Conservation (phyloP, 495 filamentous ascomycete genomes). For the Penicillium arizonense region DNA sequence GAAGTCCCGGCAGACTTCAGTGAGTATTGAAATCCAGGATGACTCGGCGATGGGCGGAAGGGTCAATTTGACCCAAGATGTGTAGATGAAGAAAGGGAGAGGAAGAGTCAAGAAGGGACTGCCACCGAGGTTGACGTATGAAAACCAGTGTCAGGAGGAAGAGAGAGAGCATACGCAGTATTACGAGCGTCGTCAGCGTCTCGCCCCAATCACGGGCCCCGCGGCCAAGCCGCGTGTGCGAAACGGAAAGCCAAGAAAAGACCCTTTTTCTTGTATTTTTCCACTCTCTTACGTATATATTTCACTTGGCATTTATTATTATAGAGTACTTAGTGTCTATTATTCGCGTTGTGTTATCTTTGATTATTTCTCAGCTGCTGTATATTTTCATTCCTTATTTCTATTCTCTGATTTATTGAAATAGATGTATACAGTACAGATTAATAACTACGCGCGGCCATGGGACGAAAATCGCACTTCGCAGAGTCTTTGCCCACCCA, state of each 20-base stretch:
- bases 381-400: too few relatives aligned
- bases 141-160: constrained; percentile 6
- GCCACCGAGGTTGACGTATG: constrained; percentile 9
- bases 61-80: constrained; percentile 15
- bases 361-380: too few relatives aligned
- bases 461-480: neutral
- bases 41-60: constrained; percentile 12
- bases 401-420: too few relatives aligned
- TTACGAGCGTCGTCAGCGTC: constrained; percentile 49
- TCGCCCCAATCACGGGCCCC: constrained; percentile 43
- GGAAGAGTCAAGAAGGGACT: constrained; percentile 14
- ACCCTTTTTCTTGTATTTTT: constrained; percentile 24
- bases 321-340: too few relatives aligned
- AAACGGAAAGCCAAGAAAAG: constrained; percentile 33
- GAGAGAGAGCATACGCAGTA: constrained; percentile 17
- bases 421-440: neutral
- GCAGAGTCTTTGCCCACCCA: constrained; percentile 5
- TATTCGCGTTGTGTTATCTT: too few relatives aligned
- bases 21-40: constrained; percentile 20
- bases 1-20: constrained; percentile 25
- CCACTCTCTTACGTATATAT: too few relatives aligned
- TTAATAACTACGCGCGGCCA: constrained; percentile 12
- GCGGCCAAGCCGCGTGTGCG: constrained; percentile 47
- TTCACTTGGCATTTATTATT: constrained; percentile 6
- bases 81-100: constrained; percentile 8